Base-by-base conservation (phyloP, 2,329 filamentous ascomycete genomes). In the Monosporascus sp. region DNA sequence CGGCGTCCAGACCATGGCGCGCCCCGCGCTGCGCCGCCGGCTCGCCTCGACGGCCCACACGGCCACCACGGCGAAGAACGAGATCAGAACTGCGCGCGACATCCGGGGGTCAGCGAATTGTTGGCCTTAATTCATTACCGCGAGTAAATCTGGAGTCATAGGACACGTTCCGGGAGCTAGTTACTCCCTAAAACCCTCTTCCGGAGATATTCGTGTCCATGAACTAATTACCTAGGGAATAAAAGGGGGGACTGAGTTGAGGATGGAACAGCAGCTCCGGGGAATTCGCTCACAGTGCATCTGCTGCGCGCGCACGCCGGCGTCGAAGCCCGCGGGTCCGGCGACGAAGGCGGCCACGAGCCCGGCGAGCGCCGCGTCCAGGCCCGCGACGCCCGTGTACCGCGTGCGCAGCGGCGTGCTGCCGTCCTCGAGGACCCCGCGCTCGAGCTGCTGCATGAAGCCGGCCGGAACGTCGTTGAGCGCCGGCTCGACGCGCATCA, bases 31-130 rank as follows among this genome's bases (percentile, higher is more conserved):
- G 37, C 62, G 49, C 9, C 24, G 20, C 2, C 65, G 61, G 11
- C 53, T 58, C 5, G 61, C 60, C 58, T 67, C 65, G 20, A 64
- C 54, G 9, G 54, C 56, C 60, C 60, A 65, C 20, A 65, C 55
- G 39, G 54, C 57, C 38, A 66, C 52, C 42, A 65, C 51, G 24
- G 59, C 57, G 37, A 63, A 63, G 54, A 62, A 65, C 49, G 61
- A 57, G 44, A 61, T 48, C 7, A 66, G 51, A 54, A 67, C 31
- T 34, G 31, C 11, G 31, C 31, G 11, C 9, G 31, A 14, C 31
- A 34, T 14, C 9, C 31, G 31, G 11, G 11, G 31, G 9, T 34
- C 31, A 34, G 31, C 31, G 2, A 34, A 34, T 34, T 5, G 11
- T 34, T 34, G 4, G 11, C 14, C 31, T 11, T 14, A 14, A 5